Conservation (phyloP, 192 early-diverging fungal species). For the Coemansia sp. region DNA sequence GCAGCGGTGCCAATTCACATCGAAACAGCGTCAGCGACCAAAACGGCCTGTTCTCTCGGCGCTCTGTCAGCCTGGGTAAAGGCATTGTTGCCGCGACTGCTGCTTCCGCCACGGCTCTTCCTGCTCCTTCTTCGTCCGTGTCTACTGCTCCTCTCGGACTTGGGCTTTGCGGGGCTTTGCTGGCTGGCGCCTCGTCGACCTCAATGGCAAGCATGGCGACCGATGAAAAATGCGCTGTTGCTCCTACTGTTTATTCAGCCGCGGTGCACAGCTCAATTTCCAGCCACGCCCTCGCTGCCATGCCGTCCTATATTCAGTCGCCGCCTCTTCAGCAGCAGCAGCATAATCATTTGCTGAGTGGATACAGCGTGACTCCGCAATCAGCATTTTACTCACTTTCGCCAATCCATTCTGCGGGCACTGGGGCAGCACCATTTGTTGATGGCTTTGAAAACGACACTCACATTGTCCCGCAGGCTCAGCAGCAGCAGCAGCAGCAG, state of each 20-base stretch:
- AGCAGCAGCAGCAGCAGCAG: conserved; percentile 4
- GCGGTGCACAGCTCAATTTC: conserved; percentile 10
- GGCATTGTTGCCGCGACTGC: neutral
- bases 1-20: conserved; percentile 34
- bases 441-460: conserved; percentile 12
- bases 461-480: neutral
- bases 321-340: conserved; percentile 11
- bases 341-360: conserved; percentile 10
- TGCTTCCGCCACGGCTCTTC: too few species aligned
- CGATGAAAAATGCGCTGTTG: neutral
- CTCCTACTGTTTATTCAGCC: conserved; percentile 2
- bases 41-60: conserved; percentile 16
- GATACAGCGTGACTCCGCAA: conserved; percentile 18
- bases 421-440: conserved; percentile 4
- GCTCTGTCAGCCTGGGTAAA: conserved; percentile 45
- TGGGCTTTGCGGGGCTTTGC: conserved; percentile 35
- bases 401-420: conserved; percentile 19
- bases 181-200: conserved; percentile 8
- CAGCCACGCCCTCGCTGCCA: neutral
- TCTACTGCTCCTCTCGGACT: conserved; percentile 14
- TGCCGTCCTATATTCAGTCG: conserved; percentile 1
- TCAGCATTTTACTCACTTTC: conserved; percentile 36
- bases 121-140: neutral
- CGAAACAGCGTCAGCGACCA: conserved; percentile 48
- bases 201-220: neutral